Percentiles rank a stretch among this genome's conserved stretches.
phyloP scores from a whole-genome alignment of 306 rosid species.

The Cicer arietinum region DNA sequence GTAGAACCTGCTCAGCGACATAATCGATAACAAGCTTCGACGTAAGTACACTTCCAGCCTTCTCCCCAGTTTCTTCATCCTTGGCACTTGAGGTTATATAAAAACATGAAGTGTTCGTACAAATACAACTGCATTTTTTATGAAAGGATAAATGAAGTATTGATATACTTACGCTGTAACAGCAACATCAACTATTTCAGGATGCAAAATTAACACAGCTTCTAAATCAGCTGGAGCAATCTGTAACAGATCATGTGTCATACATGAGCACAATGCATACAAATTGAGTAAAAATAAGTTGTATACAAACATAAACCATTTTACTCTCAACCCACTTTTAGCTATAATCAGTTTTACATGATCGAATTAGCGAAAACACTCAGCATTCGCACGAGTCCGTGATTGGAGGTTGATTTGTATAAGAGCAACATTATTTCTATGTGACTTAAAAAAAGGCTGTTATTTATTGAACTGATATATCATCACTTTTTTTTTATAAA shows the following conservation, averaged over 20 bases:
- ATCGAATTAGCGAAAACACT: too few species aligned
- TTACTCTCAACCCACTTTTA: too few species aligned
- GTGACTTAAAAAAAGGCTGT: not conserved
- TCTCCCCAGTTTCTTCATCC: constrained; percentile 78
- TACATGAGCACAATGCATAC: constrained; percentile 9
- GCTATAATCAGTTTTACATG: too few species aligned
- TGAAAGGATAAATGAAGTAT: constrained; percentile 12
- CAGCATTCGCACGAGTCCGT: too few species aligned
- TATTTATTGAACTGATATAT: not conserved
- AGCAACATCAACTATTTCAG: constrained; percentile 59
- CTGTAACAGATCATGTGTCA: constrained; percentile 44
- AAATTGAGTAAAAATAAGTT: not conserved
- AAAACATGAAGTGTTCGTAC: not conserved
- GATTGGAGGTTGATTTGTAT: too few species aligned
- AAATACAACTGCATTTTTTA: not conserved
- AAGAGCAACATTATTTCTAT: too few species aligned
- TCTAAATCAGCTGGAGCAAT: constrained; percentile 66
- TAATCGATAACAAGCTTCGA: constrained; percentile 57
- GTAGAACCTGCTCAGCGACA: constrained; percentile 68
- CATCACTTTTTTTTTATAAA: not conserved
- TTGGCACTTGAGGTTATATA: constrained; percentile 17
- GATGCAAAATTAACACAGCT: constrained; percentile 49
- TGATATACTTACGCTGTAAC: constrained; percentile 47
- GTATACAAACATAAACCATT: too few species aligned
- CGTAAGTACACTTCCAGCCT: constrained; percentile 63